Base-by-base conservation (phyloP, 768 basidiomycete genomes). In the Tylopilus cervinicoccineus region DNA sequence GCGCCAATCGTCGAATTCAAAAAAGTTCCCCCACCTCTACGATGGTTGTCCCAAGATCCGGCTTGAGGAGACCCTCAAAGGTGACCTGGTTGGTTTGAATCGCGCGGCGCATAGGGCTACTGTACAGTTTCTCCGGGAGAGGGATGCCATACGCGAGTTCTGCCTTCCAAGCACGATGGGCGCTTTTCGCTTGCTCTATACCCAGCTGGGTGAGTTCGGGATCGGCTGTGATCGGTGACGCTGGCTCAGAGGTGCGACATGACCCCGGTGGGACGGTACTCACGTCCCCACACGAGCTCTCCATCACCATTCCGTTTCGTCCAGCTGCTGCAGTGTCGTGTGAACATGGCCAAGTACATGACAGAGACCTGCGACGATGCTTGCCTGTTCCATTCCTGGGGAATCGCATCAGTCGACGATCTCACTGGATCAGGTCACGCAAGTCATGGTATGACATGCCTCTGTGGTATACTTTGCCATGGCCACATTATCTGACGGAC, bases 241-340 rank as follows among this genome's bases (percentile, higher is more conserved):
- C 17, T 28, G 36, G 33, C 8, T 43, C 19, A 17, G 32, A 52
- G n/a, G 47, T 19, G 17, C 52, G 26, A 26, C 32, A 29, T 10
- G 1, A 7, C 6, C 22, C 14, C 8, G 8, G 38, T 4, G 12
- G 38, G 17, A 37, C 9, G 17, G 13, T 31, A 76, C 84, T 62
- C 55, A 85, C 84, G 88, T 14, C 88, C 88, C 88, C 88, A 91
- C 10, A 69, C 69, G 8, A 87, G 62, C 39, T 83, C 77, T 16
- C 73, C 84, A 50, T 90, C 83, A 2, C 81, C 81, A 31, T 83
- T 67, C 1, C 79, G 62, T 58, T 72, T 81, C 0, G 80, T 70
- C 80, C 80, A 88, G 53, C 81, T 83, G 40, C 6, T 41, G 13
- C 11, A 24, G 20, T 17, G 17, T 19, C 42, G 4, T 38, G 20